Evolutionary conservation across 208 protist genomes (phyloP).

Genomic region (Trypanosoma avium): DNA sequence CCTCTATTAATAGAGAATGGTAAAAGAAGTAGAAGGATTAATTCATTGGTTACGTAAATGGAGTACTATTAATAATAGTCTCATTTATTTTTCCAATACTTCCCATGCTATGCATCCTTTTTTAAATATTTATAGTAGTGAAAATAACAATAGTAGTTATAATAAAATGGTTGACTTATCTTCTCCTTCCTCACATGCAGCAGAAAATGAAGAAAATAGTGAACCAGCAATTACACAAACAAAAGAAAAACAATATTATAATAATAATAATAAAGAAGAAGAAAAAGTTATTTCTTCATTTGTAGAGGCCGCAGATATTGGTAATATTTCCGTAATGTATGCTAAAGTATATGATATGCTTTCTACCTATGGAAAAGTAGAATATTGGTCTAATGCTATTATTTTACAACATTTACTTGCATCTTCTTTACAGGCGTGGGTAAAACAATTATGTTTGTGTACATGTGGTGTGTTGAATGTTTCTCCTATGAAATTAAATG

Average conservation of each 20-base stretch:
- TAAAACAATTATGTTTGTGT: conserved; percentile 42
- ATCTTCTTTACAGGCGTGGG: conserved; percentile 50
- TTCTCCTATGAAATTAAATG: conserved; percentile 2
- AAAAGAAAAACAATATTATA: neutral
- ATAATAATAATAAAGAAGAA: neutral
- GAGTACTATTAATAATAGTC: conserved; percentile 14
- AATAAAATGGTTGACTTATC: neutral
- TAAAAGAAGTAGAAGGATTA: conserved; percentile 7
- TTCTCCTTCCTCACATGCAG: neutral
- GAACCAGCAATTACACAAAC: neutral
- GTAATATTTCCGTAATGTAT: conserved; percentile 19
- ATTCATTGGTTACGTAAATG: conserved; percentile 21
- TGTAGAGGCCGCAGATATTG: conserved; percentile 9
- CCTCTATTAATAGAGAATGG: conserved; percentile 19
- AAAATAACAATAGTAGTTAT: neutral
- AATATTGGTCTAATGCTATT: conserved; percentile 21
- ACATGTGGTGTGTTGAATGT: conserved; percentile 33
- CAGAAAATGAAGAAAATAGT: neutral
- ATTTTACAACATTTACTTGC: conserved; percentile 37
- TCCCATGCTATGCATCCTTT: conserved; percentile 22
- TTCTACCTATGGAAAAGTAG: conserved; percentile 17
- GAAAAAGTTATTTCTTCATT: neutral
- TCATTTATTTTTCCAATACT: conserved; percentile 14
- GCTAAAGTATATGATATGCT: conserved; percentile 24
- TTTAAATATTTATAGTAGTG: neutral